phyloP scores from a whole-genome alignment of 805 yeast genomes.

The Monosporozyma unispora region DNA sequence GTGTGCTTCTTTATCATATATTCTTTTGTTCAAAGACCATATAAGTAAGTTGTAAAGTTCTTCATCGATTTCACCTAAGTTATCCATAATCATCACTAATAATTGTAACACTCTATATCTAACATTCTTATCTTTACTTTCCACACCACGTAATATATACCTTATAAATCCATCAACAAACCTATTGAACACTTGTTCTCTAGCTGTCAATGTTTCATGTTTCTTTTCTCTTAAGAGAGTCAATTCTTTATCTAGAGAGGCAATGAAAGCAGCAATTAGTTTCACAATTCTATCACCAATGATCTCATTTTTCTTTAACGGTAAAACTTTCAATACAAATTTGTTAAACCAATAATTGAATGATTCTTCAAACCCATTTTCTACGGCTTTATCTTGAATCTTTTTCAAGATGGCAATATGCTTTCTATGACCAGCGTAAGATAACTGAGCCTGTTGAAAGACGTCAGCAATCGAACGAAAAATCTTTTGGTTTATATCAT shows the following conservation, averaged over 20 bases:
- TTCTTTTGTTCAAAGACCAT: conserved; percentile 50
- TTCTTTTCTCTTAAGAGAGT: conserved; percentile 18
- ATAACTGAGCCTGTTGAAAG: conserved; percentile 71
- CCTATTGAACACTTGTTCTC: conserved; percentile 36
- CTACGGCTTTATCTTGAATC: conserved; percentile 47
- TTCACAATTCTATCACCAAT: conserved; percentile 72
- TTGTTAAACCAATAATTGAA: conserved; percentile 55
- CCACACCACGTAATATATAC: conserved; percentile 69
- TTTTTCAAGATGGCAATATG: conserved; percentile 55
- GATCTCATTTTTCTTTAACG: conserved; percentile 57
- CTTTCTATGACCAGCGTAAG: conserved; percentile 69
- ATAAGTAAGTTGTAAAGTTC: conserved; percentile 57
- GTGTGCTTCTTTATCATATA: conserved; percentile 64
- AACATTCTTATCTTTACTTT: conserved; percentile 66
- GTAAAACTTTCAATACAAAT: conserved; percentile 54
- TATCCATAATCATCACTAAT: conserved; percentile 59
- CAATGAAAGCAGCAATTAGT: conserved; percentile 51
- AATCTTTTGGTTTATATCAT: conserved; percentile 29
- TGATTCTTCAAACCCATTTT: conserved; percentile 43
- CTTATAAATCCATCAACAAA: conserved; percentile 55
- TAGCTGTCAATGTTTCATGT: conserved; percentile 16
- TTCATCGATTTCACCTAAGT: conserved; percentile 66
- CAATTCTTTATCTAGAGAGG: conserved; percentile 33
- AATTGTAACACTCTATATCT: conserved; percentile 74
- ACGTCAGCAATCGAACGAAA: conserved; percentile 48